phyloP scores from a whole-genome alignment of 2,329 filamentous ascomycete genomes.

The Penicillium occitanis region DNA sequence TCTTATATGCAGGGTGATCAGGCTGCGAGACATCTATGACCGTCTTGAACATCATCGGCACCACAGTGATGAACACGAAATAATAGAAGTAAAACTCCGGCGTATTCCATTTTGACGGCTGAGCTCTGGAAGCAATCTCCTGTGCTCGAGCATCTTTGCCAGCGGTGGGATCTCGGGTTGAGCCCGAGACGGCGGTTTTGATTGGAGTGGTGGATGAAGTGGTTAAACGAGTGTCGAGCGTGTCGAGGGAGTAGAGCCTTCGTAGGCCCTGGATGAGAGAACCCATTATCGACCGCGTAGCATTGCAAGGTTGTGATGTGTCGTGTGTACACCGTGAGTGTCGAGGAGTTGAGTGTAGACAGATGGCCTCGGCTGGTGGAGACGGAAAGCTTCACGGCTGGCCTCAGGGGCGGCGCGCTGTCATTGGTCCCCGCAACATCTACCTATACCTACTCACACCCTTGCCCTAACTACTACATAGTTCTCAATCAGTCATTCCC shows the following conservation, averaged over 20 bases:
- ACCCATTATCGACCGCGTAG: constrained; percentile 40
- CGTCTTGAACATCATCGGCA: constrained; percentile 91
- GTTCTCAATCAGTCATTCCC: background rate
- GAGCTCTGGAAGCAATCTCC: constrained; percentile 48
- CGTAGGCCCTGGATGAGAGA: constrained; percentile 50
- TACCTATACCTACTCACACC: background rate
- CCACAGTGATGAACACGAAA: constrained; percentile 60
- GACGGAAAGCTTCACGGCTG: background rate
- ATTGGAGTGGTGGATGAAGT: constrained; percentile 69
- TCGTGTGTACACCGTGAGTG: background rate
- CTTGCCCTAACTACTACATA: background rate
- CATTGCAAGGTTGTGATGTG: constrained; percentile 25
- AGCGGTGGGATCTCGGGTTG: constrained; percentile 28
- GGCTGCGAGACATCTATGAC: constrained; percentile 77
- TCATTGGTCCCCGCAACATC: constrained; percentile 6
- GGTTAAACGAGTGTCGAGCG: constrained; percentile 70
- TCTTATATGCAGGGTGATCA: constrained; percentile 73
- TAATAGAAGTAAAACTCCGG: constrained; percentile 84
- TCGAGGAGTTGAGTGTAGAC: no score
- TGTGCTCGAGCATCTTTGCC: constrained; percentile 38
- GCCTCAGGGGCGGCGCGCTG: background rate
- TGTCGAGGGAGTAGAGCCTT: constrained; percentile 63
- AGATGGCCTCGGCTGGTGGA: constrained; percentile 5
- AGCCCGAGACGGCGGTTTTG: constrained; percentile 54
- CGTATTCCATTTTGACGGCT: constrained; percentile 77